These are phyloP conservation scores for Candida suzukii DNA, from an alignment of 805 yeast genomes.

Conservation along the genomic window DNA sequence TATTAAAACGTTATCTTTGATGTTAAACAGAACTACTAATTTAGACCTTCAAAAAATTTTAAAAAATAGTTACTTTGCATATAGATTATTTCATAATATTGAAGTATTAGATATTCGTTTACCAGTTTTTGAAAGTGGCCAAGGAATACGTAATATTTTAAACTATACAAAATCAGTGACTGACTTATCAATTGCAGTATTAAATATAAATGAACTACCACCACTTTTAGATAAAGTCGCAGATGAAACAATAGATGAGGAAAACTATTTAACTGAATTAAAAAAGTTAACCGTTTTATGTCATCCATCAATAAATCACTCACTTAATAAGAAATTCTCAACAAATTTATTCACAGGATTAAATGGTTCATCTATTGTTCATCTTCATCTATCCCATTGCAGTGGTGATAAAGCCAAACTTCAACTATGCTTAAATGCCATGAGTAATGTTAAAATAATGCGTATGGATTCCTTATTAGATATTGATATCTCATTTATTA, in stretches of 20 bases:
- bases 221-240: constrained; percentile 1
- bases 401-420: neutral
- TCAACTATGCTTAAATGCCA: neutral
- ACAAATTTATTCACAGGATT: neutral
- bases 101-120: constrained; percentile 7
- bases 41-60: constrained; percentile 1
- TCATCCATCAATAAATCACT: neutral
- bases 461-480: neutral
- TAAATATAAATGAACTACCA: constrained; percentile 1
- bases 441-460: neutral
- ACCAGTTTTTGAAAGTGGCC: constrained; percentile 10
- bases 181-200: constrained; percentile 6
- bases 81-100: constrained; percentile 6
- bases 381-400: neutral
- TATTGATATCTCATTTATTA: neutral
- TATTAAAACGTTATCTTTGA: neutral
- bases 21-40: neutral
- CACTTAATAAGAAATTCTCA: neutral
- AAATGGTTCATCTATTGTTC: neutral
- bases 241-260: constrained; percentile 5
- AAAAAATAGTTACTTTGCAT: constrained; percentile 3
- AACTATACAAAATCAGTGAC: constrained; percentile 5
- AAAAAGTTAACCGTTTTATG: neutral
- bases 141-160: constrained; percentile 10
- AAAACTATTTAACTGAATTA: neutral